Conservation (phyloP, 164 flowering plant species). For the Liriodendron chinense region DNA sequence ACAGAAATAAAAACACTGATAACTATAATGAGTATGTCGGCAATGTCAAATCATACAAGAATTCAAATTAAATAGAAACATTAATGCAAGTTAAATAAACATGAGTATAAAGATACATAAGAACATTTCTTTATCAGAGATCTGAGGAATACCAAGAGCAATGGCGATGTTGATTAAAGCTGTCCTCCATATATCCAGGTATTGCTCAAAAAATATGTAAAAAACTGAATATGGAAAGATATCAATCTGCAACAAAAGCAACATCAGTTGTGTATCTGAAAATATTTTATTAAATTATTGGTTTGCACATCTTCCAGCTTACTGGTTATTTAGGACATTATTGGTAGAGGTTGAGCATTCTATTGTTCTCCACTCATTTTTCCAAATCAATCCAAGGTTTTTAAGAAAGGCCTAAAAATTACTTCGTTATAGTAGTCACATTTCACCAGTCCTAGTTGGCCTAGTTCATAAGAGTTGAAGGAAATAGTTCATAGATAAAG, state of each 20-base stretch:
- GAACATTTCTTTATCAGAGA: not conserved
- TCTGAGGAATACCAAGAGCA: conserved; percentile 58
- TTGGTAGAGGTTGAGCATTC: not conserved
- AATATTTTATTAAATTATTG: not conserved
- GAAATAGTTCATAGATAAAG: not conserved
- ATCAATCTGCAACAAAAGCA: conserved; percentile 67
- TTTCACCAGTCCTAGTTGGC: not conserved
- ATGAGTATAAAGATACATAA: not conserved
- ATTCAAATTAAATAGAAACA: not conserved
- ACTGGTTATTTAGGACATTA: not conserved
- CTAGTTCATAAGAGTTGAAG: not conserved
- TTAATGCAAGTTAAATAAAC: not conserved
- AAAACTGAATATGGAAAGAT: conserved; percentile 95
- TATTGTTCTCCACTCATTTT: not conserved
- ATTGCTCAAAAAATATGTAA: conserved; percentile 96
- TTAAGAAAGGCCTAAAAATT: not conserved
- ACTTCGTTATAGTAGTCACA: not conserved
- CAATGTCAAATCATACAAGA: not conserved
- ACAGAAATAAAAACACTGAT: no score
- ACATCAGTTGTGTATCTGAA: conserved; percentile 13
- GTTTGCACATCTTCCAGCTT: not conserved
- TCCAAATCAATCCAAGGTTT: not conserved
- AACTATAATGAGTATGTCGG: no score
- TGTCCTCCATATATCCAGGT: conserved; percentile 91
- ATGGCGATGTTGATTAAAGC: conserved; percentile 85